Base-by-base conservation (phyloP, 495 filamentous ascomycete genomes). In the Penicillium bovifimosum region DNA sequence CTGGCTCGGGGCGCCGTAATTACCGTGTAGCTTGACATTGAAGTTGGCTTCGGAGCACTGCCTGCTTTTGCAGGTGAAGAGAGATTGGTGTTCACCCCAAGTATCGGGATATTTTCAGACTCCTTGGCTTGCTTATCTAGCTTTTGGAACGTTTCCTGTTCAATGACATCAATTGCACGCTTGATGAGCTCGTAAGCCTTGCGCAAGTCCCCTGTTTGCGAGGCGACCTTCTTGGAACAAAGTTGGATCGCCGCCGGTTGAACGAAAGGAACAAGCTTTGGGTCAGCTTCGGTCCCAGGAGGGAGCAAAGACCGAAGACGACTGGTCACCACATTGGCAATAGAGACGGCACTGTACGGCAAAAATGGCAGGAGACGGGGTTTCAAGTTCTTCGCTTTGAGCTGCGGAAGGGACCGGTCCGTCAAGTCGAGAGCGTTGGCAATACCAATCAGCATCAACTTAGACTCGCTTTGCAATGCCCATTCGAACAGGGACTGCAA, bases 341-440 rank as follows among this genome's bases (percentile, higher is more conserved):
- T 95, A 53, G 97, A 92, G n/a, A 78, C 65, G 2, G 89, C 91
- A 10, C 85, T 88, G 69, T 97, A 99, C 5, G 93, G 95, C 35
- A 96, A 72, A 66, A 99, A 96, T 4, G 93, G 90, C 13, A 99
- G 82, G 1, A 96, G 78, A 36, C 86, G 83, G 11, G 93, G 93
- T 68, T 90, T 93, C 47, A 97, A 72, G 54, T 91, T 92, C 43
- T 90, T 87, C 2, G 90, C 86, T 71, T 96, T 97, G 18, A 99
- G 77, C 9, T 93, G 86, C 31, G 95, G 93, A 14, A 99, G 81
- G 54, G 96, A 95, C 16, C 95, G 88, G 62, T 96, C 91, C 0
- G 95, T 96, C 35, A 99, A 72, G 62, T 99, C 93, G 47, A 99
- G 78, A 2, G 93, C 95, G 60, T 99, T 99, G 43, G 93, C 95